Percentiles rank a stretch among this genome's conserved stretches.
phyloP scores from a whole-genome alignment of 2,329 filamentous ascomycete species.

The Fusarium sp. region DNA sequence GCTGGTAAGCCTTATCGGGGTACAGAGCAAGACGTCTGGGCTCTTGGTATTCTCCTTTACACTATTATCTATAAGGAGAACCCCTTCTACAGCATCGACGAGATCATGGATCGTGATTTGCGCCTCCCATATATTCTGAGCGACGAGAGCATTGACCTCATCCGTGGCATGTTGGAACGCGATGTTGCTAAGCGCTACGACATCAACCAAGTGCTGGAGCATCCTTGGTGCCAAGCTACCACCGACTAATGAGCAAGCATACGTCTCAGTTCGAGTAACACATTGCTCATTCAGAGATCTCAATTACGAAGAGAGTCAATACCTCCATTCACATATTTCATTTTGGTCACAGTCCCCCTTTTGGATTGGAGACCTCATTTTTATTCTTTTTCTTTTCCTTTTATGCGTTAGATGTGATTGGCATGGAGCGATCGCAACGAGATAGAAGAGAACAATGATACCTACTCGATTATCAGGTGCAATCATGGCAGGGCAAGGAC shows the following conservation, averaged over 20 bases:
- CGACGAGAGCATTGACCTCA: constrained; percentile 91
- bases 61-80: constrained; percentile 99
- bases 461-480: constrained; percentile 15
- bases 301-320: constrained; percentile 19
- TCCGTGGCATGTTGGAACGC: constrained; percentile 91
- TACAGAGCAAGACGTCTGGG: constrained; percentile 99
- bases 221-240: constrained; percentile 77
- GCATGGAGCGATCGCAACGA: constrained; percentile 19
- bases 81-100: constrained; percentile 98
- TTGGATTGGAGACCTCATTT: constrained; percentile 34
- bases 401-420: constrained; percentile 39
- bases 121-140: constrained; percentile 89
- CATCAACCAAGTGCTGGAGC: constrained; percentile 89
- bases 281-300: constrained; percentile 18
- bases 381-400: constrained; percentile 22
- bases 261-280: constrained; percentile 1
- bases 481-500: constrained; percentile 16
- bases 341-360: constrained; percentile 44
- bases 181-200: constrained; percentile 85
- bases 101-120: constrained; percentile 97
- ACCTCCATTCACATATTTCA: constrained; percentile 23
- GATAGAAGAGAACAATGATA: constrained; percentile 36
- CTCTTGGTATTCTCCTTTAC: constrained; percentile 94
- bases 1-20: constrained; percentile 92
- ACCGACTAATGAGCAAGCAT: constrained; percentile 20